These are phyloP conservation scores for Fusarium falciforme DNA, from an alignment of 2,329 filamentous ascomycete genomes.

Conservation along the genomic window DNA sequence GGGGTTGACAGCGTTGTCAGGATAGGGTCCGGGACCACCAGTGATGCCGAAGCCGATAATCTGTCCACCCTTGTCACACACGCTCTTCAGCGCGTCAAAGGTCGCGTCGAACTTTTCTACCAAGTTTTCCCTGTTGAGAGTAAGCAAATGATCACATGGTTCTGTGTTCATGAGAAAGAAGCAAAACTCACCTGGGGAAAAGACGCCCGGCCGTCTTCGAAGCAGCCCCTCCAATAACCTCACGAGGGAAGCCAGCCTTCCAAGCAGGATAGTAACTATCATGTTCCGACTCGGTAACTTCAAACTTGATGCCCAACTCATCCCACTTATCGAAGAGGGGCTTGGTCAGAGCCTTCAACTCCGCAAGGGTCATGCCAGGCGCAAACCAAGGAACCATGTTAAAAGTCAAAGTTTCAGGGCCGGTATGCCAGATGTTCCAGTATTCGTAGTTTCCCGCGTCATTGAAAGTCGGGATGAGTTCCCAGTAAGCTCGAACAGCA, in stretches of 20 bases:
- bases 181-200: constrained; percentile 27
- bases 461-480: constrained; percentile 31
- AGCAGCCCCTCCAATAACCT: constrained; percentile 17
- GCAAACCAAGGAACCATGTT: constrained; percentile 40
- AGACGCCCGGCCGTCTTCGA: constrained; percentile 39
- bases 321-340: constrained; percentile 30
- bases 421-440: constrained; percentile 32
- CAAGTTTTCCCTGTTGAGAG: constrained; percentile 22
- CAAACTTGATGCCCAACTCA: constrained; percentile 17
- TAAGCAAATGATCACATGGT: background rate
- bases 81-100: constrained; percentile 51
- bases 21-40: constrained; percentile 44
- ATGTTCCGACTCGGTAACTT: constrained; percentile 28
- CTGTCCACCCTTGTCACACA: constrained; percentile 54
- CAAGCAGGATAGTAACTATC: constrained; percentile 34
- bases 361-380: constrained; percentile 26
- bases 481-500: constrained; percentile 27
- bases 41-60: constrained; percentile 56
- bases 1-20: constrained; percentile 58
- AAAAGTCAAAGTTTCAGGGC: constrained; percentile 20
- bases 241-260: constrained; percentile 36
- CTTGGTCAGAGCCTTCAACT: constrained; percentile 16
- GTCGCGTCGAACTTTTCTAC: constrained; percentile 47
- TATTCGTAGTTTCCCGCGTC: constrained; percentile 38
- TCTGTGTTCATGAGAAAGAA: background rate